Evolutionary conservation across 2,329 filamentous ascomycete species (phyloP), one percentile per base, ranked within the genome.

Genomic region (Colletotrichum cereale): DNA sequence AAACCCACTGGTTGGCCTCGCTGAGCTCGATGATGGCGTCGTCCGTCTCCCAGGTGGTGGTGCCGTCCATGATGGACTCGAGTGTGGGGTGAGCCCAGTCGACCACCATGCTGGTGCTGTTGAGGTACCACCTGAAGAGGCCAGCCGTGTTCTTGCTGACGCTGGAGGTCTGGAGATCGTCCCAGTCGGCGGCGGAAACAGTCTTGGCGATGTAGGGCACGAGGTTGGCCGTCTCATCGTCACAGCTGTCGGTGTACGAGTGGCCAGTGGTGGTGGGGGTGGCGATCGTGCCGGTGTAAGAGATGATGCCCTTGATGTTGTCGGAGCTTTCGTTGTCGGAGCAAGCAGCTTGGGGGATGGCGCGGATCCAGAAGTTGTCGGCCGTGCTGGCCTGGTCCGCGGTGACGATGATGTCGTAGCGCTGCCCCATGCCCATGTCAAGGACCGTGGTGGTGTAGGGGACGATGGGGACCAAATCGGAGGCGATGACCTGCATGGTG

Each of bases 391-490:
- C 73, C 64, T 79, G 71, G 62, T 80, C 79, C 8, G 81, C 85
- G 53, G 83, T 79, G 62, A 88, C 82, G 44, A 85, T 80, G 56
- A 87, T 80, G 72, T 87, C 85, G 74, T 85, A 85, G 3, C 85
- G 79, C 73, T 82, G 56, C 62, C 84, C 88, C 63, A 88, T 84
- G 34, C 79, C 83, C 14, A 90, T 80, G 31, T 80, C 84, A n/a
- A 90, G 78, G n/a, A 84, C 63, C 0, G 83, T 81, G 0, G 88
- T 85, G 0, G 79, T 79, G 71, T 86, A 91, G 0, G 89, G 89
- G 31, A 82, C 75, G 31, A 92, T 83, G 2, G 89, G 87, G 0
- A 91, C 87, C 5, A 91, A 79, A 71, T 91, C 90, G n/a, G 79
- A 81, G 0, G 85, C 83, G 48, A 92, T 89, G 44, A 92, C 88